Base-by-base conservation (phyloP, 2,329 filamentous ascomycete genomes). In the Colletotrichum shisoi region DNA sequence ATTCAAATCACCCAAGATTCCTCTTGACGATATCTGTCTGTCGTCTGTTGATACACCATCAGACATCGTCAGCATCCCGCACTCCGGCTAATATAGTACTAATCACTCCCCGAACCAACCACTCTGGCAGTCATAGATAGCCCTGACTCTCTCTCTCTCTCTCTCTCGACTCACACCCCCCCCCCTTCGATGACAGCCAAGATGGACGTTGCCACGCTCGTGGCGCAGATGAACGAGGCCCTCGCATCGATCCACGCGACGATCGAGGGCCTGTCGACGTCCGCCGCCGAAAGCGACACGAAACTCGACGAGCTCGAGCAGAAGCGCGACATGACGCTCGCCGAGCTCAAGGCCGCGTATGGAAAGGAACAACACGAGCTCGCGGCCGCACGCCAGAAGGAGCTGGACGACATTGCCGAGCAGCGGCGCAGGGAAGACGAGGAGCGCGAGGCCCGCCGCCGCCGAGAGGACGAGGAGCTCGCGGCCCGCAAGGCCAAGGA, bases 201-300 rank as follows among this genome's bases (percentile, higher is more conserved):
- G 34, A 71, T 75, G 71, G 76, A 80, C 63, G 76, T 81, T 66
- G 74, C 77, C 15, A 69, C 73, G 49, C 78, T 82, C 53, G 76
- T 81, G 70, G 72, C 76, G 68, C 77, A 80, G 71, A 79, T 82
- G 79, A 78, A 77, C 69, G 77, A 81, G 60, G 81, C 77, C 21
- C 73, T 82, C 51, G 75, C 77, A 0, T 73, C 74, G 17, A 81
- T 82, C 64, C 76, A 78, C 65, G 65, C 59, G 34, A 79, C 80
- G 24, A 71, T 82, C 40, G 72, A 74, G 13, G 71, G 74, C 1
- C 71, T 82, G 21, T 73, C 76, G 12, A 71, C 72, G 1, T 67
- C 49, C 34, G 64, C 64, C 6, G 71, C 73, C 7, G 69, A 73
- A 9, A 78, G 81, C 66, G 74, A 79, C 56, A 69, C 74, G 2